phyloP scores from a whole-genome alignment of 2,329 filamentous ascomycete species.

The Aspergillus hortae region DNA sequence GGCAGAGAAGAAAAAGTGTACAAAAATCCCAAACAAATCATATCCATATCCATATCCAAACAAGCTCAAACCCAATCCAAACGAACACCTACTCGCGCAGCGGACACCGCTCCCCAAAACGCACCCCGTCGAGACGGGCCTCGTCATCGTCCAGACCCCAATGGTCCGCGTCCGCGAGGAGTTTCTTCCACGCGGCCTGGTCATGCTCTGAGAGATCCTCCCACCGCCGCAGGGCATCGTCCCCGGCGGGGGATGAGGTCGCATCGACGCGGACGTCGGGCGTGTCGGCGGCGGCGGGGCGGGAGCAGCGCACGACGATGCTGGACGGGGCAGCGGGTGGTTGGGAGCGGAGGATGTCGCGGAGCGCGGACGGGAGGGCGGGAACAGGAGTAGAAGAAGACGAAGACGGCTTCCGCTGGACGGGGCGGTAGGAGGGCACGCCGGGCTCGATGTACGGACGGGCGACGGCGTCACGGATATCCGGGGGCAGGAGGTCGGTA shows the following conservation, averaged over 20 bases:
- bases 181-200: slow-evolving; percentile 65
- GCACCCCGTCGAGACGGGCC: slow-evolving; percentile 68
- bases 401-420: slow-evolving; percentile 9
- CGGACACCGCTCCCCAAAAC: slow-evolving; percentile 62
- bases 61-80: neutral
- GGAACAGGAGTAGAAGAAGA: slow-evolving; percentile 14
- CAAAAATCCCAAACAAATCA: neutral
- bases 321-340: slow-evolving; percentile 13
- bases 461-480: slow-evolving; percentile 42
- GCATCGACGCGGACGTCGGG: slow-evolving; percentile 21
- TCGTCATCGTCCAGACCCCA: slow-evolving; percentile 80
- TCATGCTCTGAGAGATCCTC: slow-evolving; percentile 54
- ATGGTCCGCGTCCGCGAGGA: slow-evolving; percentile 66
- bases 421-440: slow-evolving; percentile 14
- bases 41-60: no score
- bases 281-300: no score
- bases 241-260: neutral
- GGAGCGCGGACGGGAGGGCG: neutral
- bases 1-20: neutral
- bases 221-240: slow-evolving; percentile 1
- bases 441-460: slow-evolving; percentile 34
- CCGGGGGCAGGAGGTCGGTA: slow-evolving; percentile 53
- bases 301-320: slow-evolving; percentile 22
- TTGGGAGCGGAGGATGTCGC: slow-evolving; percentile 23
- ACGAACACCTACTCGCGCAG: neutral